Evolutionary conservation across 345 rosid genomes (phyloP).

Genomic region (Euphorbia peplus): DNA sequence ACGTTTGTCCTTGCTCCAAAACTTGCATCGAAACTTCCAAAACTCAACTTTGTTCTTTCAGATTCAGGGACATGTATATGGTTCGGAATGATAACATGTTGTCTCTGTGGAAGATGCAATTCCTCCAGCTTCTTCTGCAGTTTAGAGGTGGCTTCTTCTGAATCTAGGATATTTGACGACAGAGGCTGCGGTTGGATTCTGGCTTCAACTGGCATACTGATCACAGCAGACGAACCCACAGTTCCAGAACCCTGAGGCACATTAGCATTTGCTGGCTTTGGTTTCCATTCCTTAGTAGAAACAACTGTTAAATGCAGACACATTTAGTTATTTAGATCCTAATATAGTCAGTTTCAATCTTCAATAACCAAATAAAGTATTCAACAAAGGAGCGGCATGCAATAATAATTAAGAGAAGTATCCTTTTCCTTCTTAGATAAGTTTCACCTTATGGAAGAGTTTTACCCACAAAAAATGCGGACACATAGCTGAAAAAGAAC

Average conservation of each 20-base stretch:
- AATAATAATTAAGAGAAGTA: background rate
- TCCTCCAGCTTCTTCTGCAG: conserved; percentile 72
- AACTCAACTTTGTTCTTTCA: conserved; percentile 79
- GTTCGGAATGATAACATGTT: conserved; percentile 84
- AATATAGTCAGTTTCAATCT: conserved; percentile 7
- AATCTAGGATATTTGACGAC: conserved; percentile 42
- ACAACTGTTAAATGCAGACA: conserved; percentile 44
- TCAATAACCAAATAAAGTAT: conserved; percentile 10
- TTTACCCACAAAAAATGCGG: background rate
- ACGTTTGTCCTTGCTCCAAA: conserved; percentile 50
- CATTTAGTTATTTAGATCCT: conserved; percentile 18
- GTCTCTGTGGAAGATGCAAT: conserved; percentile 68
- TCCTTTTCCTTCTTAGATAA: background rate
- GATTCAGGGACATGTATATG: conserved; percentile 95
- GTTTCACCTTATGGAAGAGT: background rate
- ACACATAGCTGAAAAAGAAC: background rate
- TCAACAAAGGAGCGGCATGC: background rate
- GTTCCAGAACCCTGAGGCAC: conserved; percentile 48
- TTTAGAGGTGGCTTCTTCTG: conserved; percentile 57
- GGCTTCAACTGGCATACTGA: conserved; percentile 43
- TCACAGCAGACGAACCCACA: conserved; percentile 44
- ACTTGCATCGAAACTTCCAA: conserved; percentile 89
- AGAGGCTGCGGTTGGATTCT: conserved; percentile 33
- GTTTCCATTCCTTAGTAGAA: conserved; percentile 84
- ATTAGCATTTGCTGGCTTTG: conserved; percentile 57